Evolutionary conservation across 441 rosid genomes (phyloP), one percentile per base, ranked within the genome.

Genomic region (Adansonia grandidieri): DNA sequence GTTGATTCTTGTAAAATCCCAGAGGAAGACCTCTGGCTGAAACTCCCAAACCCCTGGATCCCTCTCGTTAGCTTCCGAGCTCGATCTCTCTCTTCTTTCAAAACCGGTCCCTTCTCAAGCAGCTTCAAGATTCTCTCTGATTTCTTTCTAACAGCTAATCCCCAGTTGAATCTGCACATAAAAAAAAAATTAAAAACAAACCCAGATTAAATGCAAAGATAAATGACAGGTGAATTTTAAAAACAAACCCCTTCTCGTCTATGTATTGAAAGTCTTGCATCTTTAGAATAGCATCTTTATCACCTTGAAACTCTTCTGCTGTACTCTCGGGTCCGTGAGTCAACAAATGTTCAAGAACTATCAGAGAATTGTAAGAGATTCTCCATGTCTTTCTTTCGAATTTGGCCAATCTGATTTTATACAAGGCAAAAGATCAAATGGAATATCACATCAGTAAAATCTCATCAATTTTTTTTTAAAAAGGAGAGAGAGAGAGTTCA

Each of bases 281-380:
- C 80, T 89, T 83, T 50, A 62, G 50, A 70, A 96, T 88, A 48
- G 87, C 86, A 67, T 86, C 88, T 76, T 20, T 85, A 76, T 92
- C 94, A 54, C 67, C 67, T 80, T 89, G 94, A 75, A 96, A 93
- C 84, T 93, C 99, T 60, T 86, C 86, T 2, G 93, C 88, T 14
- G 88, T 92, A 73, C 99, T 96, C 77, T 91, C 99, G 0, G 98
- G 99, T 77, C 99, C 99, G 75, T 93, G 99, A 82, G 97, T 92
- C 84, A 96, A 79, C 78, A 92, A 83, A 82, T 84, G 95, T 28
- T 96, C 98, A 73, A 96, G 89, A 42, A 96, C 86, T 75, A 89
- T 82, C 66, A 92, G 84, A 45, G 94, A 89, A 83, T 92, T 90
- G 81, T 93, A 91, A 76, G 96, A 88, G 28, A 80, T 85, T 81